A percentile compares a stretch with the other conserved stretches of the same genome.
phyloP scores from a whole-genome alignment of 306 rosid genomes.

The Vachellia collinsii region DNA sequence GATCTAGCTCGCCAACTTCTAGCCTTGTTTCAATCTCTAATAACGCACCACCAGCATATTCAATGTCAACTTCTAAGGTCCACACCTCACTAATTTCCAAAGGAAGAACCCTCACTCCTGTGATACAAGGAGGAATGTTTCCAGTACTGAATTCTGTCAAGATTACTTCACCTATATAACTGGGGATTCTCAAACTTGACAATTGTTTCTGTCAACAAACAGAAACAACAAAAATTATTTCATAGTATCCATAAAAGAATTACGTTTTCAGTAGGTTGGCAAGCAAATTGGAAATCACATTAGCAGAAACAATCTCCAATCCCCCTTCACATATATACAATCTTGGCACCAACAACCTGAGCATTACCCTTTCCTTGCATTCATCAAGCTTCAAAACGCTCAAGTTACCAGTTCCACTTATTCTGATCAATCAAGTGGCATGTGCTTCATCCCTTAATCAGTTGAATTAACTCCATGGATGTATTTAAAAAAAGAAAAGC shows the following conservation, averaged over 20 bases:
- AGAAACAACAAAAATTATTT: conserved; percentile 32
- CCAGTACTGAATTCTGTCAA: conserved; percentile 76
- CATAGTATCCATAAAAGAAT: conserved; percentile 18
- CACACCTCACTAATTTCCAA: conserved; percentile 82
- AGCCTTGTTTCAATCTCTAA: conserved; percentile 83
- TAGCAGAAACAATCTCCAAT: not conserved
- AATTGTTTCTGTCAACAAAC: conserved; percentile 58
- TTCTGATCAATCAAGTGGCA: conserved; percentile 4
- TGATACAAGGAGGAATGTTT: conserved; percentile 76
- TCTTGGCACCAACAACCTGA: conserved; percentile 13
- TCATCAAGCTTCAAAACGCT: conserved; percentile 8
- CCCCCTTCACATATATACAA: conserved; percentile 3
- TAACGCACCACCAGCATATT: conserved; percentile 78
- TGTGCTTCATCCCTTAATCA: conserved; percentile 5
- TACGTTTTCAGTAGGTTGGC: not conserved
- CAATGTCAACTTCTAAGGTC: conserved; percentile 85
- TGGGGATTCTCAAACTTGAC: conserved; percentile 79
- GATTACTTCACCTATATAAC: conserved; percentile 79
- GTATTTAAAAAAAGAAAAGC: conserved; percentile 2
- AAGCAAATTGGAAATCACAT: not conserved
- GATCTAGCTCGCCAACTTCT: conserved; percentile 75
- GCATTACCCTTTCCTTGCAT: conserved; percentile 8
- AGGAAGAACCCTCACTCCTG: conserved; percentile 81
- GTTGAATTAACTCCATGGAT: not conserved
- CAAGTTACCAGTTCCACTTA: not conserved